Evolutionary conservation across 2,329 filamentous ascomycete species (phyloP).

Genomic region (Microdochium trichocladiopsis): DNA sequence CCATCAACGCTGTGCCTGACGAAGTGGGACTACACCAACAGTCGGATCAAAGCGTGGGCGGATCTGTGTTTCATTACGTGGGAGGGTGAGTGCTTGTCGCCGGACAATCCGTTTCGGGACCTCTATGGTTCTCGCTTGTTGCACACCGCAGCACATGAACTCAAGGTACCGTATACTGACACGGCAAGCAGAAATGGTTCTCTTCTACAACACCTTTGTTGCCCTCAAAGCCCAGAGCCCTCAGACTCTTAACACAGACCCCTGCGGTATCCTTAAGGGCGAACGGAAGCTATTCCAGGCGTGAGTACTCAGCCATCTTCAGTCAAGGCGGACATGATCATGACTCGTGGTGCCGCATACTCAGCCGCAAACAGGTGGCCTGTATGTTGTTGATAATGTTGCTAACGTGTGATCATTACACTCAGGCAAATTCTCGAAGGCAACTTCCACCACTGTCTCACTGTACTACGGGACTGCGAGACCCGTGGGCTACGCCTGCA

Average conservation of each 20-base stretch:
- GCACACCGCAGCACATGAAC: background rate
- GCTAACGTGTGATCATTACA: conserved; percentile 1
- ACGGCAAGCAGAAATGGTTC: conserved; percentile 41
- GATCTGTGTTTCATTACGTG: conserved; percentile 50
- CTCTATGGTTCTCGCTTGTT: too few relatives aligned
- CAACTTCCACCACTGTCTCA: conserved; percentile 42
- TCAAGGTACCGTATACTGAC: conserved; percentile 4
- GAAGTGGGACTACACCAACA: conserved; percentile 39
- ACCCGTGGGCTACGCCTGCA: conserved; percentile 46
- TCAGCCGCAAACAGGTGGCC: too few relatives aligned
- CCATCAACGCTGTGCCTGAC: conserved; percentile 39
- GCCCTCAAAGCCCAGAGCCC: conserved; percentile 45
- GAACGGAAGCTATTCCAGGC: conserved; percentile 50
- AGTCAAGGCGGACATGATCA: background rate
- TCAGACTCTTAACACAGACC: conserved; percentile 33
- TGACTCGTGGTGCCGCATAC: too few relatives aligned
- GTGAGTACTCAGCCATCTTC: conserved; percentile 28
- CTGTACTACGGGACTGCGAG: conserved; percentile 43
- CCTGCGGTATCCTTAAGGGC: conserved; percentile 37
- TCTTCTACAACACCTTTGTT: conserved; percentile 52
- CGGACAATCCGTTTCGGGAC: too few relatives aligned
- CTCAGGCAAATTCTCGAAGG: conserved; percentile 51
- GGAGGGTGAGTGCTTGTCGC: conserved; percentile 54
- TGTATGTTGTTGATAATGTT: background rate
- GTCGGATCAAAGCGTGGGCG: conserved; percentile 44